Conservation (phyloP, 2,329 filamentous ascomycete species). For the Uncinocarpus reesii region DNA sequence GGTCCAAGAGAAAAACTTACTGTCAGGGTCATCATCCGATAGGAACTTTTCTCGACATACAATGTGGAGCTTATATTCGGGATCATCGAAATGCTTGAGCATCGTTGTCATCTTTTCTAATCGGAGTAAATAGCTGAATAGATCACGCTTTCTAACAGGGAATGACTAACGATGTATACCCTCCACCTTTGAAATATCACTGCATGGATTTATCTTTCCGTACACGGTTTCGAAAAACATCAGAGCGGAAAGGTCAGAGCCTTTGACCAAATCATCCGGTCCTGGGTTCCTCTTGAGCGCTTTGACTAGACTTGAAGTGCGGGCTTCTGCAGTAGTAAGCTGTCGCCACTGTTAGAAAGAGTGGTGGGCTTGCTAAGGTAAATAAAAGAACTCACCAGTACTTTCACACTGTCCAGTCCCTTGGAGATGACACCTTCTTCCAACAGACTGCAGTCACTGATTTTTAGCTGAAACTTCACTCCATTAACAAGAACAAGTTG, state of each 20-base stretch:
- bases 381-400: conserved; percentile 1
- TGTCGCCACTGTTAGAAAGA: background rate
- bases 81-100: background rate
- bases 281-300: conserved; percentile 3
- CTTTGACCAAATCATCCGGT: background rate
- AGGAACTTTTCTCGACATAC: conserved; percentile 7
- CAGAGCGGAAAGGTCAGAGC: conserved; percentile 2
- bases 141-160: background rate
- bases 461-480: conserved; percentile 1
- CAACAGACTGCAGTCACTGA: background rate
- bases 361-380: background rate
- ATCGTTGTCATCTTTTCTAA: conserved; percentile 1
- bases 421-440: background rate
- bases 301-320: background rate
- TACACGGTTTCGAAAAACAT: conserved; percentile 6
- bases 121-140: background rate
- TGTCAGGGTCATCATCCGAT: background rate
- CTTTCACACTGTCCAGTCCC: conserved; percentile 5
- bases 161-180: conserved; percentile 1
- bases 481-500: conserved; percentile 1
- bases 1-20: background rate
- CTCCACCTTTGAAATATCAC: background rate
- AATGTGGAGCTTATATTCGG: conserved; percentile 5
- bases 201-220: background rate
- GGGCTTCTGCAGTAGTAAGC: conserved; percentile 2